phyloP scores from a whole-genome alignment of 2,329 filamentous ascomycete genomes.

The Bipolaris bicolor region DNA sequence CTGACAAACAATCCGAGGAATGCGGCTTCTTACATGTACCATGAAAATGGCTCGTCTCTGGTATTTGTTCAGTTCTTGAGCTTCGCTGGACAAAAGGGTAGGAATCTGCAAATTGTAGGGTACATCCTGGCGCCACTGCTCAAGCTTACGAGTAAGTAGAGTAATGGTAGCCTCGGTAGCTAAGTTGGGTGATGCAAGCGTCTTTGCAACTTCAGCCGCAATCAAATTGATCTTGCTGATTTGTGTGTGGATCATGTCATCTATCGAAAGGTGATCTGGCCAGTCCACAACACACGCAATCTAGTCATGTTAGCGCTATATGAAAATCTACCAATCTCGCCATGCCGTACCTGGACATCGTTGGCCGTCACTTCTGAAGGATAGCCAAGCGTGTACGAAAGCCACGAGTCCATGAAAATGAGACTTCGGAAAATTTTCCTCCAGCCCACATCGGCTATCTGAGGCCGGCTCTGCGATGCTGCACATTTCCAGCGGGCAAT shows the following conservation, averaged over 20 bases:
- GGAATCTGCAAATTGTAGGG: slow-evolving; percentile 41
- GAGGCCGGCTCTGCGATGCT: slow-evolving; percentile 2
- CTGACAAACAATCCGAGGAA: neutral
- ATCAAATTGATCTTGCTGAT: slow-evolving; percentile 46
- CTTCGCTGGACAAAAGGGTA: slow-evolving; percentile 34
- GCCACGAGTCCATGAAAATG: slow-evolving; percentile 50
- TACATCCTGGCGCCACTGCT: slow-evolving; percentile 43
- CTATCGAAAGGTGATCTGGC: slow-evolving; percentile 25
- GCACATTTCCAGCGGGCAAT: slow-evolving; percentile 45
- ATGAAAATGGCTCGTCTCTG: slow-evolving; percentile 46
- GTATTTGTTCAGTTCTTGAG: slow-evolving; percentile 35
- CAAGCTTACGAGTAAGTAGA: slow-evolving; percentile 40
- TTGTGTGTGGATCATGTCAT: slow-evolving; percentile 45
- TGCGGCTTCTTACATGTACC: slow-evolving; percentile 39
- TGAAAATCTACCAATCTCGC: neutral
- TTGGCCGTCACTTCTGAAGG: slow-evolving; percentile 36
- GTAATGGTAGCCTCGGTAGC: slow-evolving; percentile 39
- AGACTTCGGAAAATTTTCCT: slow-evolving; percentile 43
- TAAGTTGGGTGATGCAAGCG: slow-evolving; percentile 38
- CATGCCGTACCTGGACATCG: slow-evolving; percentile 36
- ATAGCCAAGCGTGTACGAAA: slow-evolving; percentile 49
- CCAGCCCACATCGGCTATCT: slow-evolving; percentile 26
- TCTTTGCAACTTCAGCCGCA: slow-evolving; percentile 46
- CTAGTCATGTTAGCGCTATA: slow-evolving; percentile 28
- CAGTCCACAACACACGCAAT: slow-evolving; percentile 26